Evolutionary conservation across 2,329 filamentous ascomycete genomes (phyloP), one percentile per base, ranked within the genome.

Genomic region (Colletotrichum karsti): DNA sequence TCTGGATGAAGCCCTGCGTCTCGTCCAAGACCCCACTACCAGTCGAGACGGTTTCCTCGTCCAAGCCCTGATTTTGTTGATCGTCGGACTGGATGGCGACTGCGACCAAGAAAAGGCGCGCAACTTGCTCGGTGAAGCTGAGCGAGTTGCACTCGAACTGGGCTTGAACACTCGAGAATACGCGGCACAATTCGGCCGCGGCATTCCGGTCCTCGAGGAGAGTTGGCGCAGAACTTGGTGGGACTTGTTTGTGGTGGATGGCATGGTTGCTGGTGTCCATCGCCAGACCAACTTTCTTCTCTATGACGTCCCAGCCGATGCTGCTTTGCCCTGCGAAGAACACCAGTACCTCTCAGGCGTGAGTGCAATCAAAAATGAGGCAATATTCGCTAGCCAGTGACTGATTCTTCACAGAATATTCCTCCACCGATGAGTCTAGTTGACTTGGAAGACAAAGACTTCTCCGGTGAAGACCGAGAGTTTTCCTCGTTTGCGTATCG

Each of bases 221-320:
- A 93, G 91, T 76, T 92, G 93, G 88, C 88, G 94, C 18, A 87
- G 95, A 66, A 98, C 94, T 1, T 98, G 94, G 94, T 98, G 95
- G 95, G 94, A 90, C 69, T 76, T 90, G 4, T 95, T 91, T 75
- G 87, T 93, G n/a, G 87, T 93, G 13, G 94, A 97, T 76, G 93
- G 92, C 61, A 92, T 97, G 87, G 87, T 97, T 72, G 93, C 93
- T 5, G 93, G 93, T 4, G 90, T 97, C 72, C 93, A 92, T 72
- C 87, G 90, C 12, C 87, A 89, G 69, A 91, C 92, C 44, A 91
- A 88, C 62, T 93, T 93, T 77, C 79, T 86, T n/a, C 84, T 93
- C 24, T 92, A 89, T 71, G 89, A 91, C 60, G 85, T 94, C 7
- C 79, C 83, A 6, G 86, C 88, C 13, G 90, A 93, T 72, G 92